Conservation (phyloP, 192 early-diverging fungal genomes). For the Hyaloraphidium curvatum region DNA sequence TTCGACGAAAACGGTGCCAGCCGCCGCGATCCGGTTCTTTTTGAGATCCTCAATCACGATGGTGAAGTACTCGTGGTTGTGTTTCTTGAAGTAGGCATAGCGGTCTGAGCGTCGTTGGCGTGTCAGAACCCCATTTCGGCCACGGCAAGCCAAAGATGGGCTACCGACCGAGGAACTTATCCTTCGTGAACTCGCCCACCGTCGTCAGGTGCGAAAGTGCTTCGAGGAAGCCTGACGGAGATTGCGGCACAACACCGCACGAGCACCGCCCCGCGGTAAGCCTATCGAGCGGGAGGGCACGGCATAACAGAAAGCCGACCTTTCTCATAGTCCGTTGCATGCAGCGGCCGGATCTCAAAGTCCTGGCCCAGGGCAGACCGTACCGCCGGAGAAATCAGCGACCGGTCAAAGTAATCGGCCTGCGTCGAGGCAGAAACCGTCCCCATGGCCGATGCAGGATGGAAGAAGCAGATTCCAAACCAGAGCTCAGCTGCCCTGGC, state of each 20-base stretch:
- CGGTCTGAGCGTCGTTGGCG: conserved; percentile 26
- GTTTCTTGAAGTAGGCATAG: conserved; percentile 52
- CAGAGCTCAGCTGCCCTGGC: too few relatives aligned
- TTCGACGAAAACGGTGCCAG: conserved; percentile 74
- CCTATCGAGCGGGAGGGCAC: too few relatives aligned
- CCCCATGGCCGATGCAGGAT: too few relatives aligned
- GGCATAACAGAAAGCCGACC: too few relatives aligned
- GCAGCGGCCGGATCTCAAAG: neutral
- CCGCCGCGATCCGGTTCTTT: conserved; percentile 49
- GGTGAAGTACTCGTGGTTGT: conserved; percentile 55
- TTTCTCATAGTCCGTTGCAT: neutral
- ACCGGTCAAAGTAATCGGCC: too few relatives aligned
- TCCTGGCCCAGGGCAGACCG: too few relatives aligned
- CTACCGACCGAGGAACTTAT: neutral
- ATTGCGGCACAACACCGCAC: neutral
- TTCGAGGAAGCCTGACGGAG: neutral
- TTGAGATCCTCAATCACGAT: conserved; percentile 67
- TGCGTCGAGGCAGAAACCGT: too few relatives aligned
- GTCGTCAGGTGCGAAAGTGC: neutral
- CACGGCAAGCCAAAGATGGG: neutral
- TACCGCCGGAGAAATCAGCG: too few relatives aligned
- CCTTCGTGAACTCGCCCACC: neutral
- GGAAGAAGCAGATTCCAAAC: too few relatives aligned
- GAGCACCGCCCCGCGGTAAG: neutral
- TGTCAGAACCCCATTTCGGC: neutral